Evolutionary conservation across 306 rosid genomes (phyloP), one percentile per base, ranked within the genome.

Genomic region (Begonia peltatifolia): DNA sequence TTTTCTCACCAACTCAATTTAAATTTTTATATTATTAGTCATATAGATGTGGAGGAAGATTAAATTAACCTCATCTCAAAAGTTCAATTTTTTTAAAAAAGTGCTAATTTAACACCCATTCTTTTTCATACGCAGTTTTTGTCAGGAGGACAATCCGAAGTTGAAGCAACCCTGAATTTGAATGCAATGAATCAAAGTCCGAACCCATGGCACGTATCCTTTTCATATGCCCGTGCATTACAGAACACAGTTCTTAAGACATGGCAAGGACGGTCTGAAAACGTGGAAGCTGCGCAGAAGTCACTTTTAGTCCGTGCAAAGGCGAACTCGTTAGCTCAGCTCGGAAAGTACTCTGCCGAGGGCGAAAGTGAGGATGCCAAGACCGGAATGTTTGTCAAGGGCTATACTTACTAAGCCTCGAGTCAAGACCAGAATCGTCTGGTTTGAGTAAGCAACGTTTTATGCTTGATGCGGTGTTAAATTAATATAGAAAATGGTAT

Each of bases 91-190:
- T 30, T 30, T 7, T 2, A 0, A 5, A 30, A 25, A 30, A 30
- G 38, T 30, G 38, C 1, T 7, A 30, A 30, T 5, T 30, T 30
- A 30, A 30, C 38, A 30, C 38, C 6, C 38, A 30, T 30, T 51
- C 11, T 42, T 5, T 42, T 60, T 10, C 17, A 20, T 53, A 22
- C 13, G 46, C 87, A 90, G 99, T 90, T 90, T 62, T 68, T 86
- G 80, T 90, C 99, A 0, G 99, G 99, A 59, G 99, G 99, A 54
- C 99, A 90, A 71, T 90, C 99, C 23, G 99, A 90, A 66, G 86
- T 51, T 47, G 86, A 90, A 67, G 99, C 99, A 4, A 90, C 95
- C 23, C 66, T 90, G 62, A 90, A 90, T 67, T 82, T 90, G 9
- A 76, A 90, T 61, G 99, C 99, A 50, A 90, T 90, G 99, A 90